Conservation (phyloP, 371 early-diverging fungal species). For the Mortierella sp. region DNA sequence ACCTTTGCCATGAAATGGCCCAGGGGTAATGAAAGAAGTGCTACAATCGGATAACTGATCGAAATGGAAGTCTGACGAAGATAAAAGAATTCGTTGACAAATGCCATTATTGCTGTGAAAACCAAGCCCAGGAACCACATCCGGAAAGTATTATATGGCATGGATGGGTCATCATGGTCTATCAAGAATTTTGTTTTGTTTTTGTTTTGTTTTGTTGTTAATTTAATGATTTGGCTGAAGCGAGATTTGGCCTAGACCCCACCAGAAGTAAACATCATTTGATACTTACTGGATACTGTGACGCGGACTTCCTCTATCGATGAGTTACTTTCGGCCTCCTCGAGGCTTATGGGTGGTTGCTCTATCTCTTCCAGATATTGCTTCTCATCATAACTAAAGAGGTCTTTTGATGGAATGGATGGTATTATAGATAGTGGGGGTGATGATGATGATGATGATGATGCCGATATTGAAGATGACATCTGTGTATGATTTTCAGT, state of each 20-base stretch:
- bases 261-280: not conserved
- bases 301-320: conserved; percentile 78
- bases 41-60: conserved; percentile 65
- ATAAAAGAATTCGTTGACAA: conserved; percentile 84
- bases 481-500: too few species aligned
- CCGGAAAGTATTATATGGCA: conserved; percentile 82
- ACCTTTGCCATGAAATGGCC: conserved; percentile 73
- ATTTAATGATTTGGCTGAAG: too few species aligned
- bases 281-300: conserved; percentile 28
- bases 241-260: too few species aligned
- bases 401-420: not conserved
- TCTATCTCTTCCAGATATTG: conserved; percentile 3
- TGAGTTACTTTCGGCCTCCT: conserved; percentile 64
- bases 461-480: too few species aligned
- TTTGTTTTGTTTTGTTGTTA: too few species aligned
- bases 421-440: too few species aligned
- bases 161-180: conserved; percentile 71
- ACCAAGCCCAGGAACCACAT: conserved; percentile 77
- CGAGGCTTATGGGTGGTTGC: conserved; percentile 14
- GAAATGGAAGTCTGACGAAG: conserved; percentile 65
- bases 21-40: conserved; percentile 71
- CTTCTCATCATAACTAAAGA: conserved; percentile 13
- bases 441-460: too few species aligned
- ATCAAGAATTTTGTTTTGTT: too few species aligned
- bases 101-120: conserved; percentile 68